Evolutionary conservation across 2,329 filamentous ascomycete species (phyloP).

Genomic region (Grosmannia huntii): DNA sequence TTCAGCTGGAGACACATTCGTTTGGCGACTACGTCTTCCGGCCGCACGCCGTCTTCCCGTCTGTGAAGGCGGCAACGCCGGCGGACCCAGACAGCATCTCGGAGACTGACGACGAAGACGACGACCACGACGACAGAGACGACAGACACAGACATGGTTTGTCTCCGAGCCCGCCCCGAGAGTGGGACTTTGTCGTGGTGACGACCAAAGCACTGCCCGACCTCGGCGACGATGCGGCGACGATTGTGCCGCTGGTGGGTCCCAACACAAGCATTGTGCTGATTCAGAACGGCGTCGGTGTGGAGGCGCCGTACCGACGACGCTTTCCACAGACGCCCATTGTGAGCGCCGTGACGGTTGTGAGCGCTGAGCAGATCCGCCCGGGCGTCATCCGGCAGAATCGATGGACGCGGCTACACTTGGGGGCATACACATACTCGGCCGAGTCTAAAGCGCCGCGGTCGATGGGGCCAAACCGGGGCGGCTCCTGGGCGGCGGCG

Average conservation of each 20-base stretch:
- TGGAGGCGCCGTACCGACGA: conserved; percentile 50
- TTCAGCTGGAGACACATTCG: conserved; percentile 49
- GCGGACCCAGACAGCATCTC: too few relatives aligned
- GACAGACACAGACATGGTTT: neutral
- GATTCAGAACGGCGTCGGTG: conserved; percentile 60
- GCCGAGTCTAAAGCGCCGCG: conserved; percentile 9
- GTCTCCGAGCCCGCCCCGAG: neutral
- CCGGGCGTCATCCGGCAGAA: conserved; percentile 56
- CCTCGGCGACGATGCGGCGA: conserved; percentile 44
- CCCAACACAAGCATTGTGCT: conserved; percentile 45
- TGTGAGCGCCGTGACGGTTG: conserved; percentile 55
- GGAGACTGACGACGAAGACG: too few relatives aligned
- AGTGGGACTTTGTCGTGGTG: conserved; percentile 51
- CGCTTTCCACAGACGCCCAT: conserved; percentile 50
- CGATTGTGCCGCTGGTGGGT: conserved; percentile 47
- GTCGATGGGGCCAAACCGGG: neutral
- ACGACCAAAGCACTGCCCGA: conserved; percentile 61
- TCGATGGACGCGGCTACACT: conserved; percentile 59
- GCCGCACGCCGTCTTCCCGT: conserved; percentile 50
- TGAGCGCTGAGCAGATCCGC: conserved; percentile 52
- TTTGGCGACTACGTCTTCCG: conserved; percentile 56
- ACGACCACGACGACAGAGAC: neutral
- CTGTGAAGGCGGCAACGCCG: conserved; percentile 30
- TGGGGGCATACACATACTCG: conserved; percentile 49
- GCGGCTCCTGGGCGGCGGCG: neutral